Conservation (phyloP, 2,329 filamentous ascomycete genomes). For the Aspergillus terreus region DNA sequence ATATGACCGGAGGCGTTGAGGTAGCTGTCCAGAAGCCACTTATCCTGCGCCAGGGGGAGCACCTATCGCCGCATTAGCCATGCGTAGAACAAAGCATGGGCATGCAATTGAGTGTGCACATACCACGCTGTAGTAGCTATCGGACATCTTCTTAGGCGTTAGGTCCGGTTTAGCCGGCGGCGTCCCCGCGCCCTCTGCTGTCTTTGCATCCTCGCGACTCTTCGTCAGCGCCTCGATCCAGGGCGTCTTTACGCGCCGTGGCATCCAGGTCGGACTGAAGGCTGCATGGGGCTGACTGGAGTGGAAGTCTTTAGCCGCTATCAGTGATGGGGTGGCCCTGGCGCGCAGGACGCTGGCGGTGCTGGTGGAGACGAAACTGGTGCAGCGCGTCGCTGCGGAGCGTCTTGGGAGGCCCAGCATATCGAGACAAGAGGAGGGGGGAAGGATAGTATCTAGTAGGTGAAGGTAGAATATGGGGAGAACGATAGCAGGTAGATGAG, state of each 20-base stretch:
- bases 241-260: constrained; percentile 60
- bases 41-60: constrained; percentile 67
- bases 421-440: not conserved
- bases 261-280: constrained; percentile 43
- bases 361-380: constrained; percentile 13
- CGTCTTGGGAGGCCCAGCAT: constrained; percentile 19
- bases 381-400: constrained; percentile 17
- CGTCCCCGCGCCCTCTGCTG: constrained; percentile 17
- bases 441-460: not conserved
- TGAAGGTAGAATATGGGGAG: not conserved
- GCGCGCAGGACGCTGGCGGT: constrained; percentile 8
- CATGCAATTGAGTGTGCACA: constrained; percentile 24
- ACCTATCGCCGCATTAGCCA: constrained; percentile 41
- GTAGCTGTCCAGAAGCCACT: constrained; percentile 74
- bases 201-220: constrained; percentile 43
- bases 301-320: constrained; percentile 24
- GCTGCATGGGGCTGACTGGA: constrained; percentile 22
- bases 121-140: constrained; percentile 67
- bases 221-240: constrained; percentile 64
- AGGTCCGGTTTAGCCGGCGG: constrained; percentile 51
- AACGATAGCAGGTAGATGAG: not conserved
- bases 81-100: constrained; percentile 9
- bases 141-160: constrained; percentile 64
- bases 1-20: constrained; percentile 74
- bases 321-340: constrained; percentile 5